phyloP scores from a whole-genome alignment of 148 eudicot genomes.

The Heliamphora exappendiculata region DNA sequence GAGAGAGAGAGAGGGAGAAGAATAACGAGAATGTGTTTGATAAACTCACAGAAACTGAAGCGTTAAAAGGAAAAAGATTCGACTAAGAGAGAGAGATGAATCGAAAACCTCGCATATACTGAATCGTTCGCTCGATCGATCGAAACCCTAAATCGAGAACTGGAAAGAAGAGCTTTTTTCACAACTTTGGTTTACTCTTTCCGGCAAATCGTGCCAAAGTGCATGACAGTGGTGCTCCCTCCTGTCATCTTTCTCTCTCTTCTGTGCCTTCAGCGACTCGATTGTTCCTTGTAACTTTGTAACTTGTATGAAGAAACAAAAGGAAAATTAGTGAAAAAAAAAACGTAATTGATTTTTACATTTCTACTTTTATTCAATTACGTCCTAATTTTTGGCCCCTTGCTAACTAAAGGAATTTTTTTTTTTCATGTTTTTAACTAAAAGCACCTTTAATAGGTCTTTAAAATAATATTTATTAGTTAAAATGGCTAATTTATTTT shows the following conservation, averaged over 20 bases:
- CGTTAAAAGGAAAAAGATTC: background rate
- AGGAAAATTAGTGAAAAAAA: too few relatives aligned
- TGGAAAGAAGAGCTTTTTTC: background rate
- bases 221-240: background rate
- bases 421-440: too few relatives aligned
- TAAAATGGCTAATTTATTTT: too few relatives aligned
- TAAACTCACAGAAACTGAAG: background rate
- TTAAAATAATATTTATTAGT: too few relatives aligned
- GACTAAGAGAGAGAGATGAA: background rate
- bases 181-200: background rate
- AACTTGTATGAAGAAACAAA: too few relatives aligned
- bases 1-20: background rate
- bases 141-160: slow-evolving; percentile 10
- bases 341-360: too few relatives aligned
- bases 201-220: background rate
- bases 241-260: background rate
- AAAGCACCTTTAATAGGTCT: too few relatives aligned
- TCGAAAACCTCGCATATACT: background rate
- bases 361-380: too few relatives aligned
- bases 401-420: too few relatives aligned
- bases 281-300: background rate
- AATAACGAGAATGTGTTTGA: background rate
- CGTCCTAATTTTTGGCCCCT: too few relatives aligned
- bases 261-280: background rate
- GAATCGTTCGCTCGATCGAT: background rate